Evolutionary conservation across 2,329 filamentous ascomycete species (phyloP), one percentile per base, ranked within the genome.

Genomic region (Dendryphion nanum): DNA sequence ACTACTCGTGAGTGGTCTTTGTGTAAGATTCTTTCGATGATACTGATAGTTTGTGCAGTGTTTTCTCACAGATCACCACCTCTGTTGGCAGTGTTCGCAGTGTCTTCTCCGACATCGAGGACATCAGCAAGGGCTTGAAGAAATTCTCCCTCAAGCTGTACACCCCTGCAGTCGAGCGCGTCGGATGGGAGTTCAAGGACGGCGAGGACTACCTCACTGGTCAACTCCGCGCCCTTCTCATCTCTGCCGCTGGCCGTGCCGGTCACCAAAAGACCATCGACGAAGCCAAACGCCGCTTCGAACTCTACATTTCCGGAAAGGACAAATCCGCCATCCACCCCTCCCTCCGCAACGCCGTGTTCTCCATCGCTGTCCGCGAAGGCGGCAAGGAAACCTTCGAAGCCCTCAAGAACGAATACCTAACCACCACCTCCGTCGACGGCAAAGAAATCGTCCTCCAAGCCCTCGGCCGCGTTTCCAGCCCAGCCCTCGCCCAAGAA

Each of bases 381-480:
- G 82, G 89, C 5, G 81, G 80, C 6, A 76, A 78, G 36, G 73
- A 81, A 13, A 87, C 89, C 37, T 85, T 81, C 50, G 77, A 85
- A 18, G 77, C 83, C 6, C 77, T 98, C 38, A 89, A 91, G 72
- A 81, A 88, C 38, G 90, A 96, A 63, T 97, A 88, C 76, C 76
- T 81, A 47, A 82, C 75, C 35, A 93, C 89, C 10, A 84, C 85
- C 36, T 88, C 89, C 6, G 83, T 96, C 24, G 93, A 97, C 56
- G 90, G 89, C 54, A 94, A 90, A 67, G 89, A 95, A 51, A 86
- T 95, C 48, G 85, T 82, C 50, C 78, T 97, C 3, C 74, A 78
- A 24, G 81, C 86, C 4, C 77, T 98, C 30, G 89, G 89, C 21
- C 80, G 82, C 26, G 82, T 86, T 15, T 83, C 84, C 53, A 80